phyloP scores from a whole-genome alignment of 768 basidiomycete genomes.

The Naganishia randhawae region DNA sequence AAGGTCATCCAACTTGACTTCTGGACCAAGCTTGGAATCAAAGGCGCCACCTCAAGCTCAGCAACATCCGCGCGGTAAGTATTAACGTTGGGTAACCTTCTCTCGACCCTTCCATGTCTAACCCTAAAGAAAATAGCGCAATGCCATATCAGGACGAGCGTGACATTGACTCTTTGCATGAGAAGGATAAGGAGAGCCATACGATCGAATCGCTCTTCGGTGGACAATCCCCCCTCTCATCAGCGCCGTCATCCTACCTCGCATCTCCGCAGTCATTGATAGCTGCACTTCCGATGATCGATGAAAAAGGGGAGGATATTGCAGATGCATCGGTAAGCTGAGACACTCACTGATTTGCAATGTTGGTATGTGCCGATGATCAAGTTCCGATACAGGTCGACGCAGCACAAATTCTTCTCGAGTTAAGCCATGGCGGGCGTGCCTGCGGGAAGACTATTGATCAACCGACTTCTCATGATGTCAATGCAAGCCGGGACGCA shows the following conservation, averaged over 20 bases:
- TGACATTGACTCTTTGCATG: background rate
- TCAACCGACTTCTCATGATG: background rate
- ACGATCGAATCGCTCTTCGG: slow-evolving; percentile 26
- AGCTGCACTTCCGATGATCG: background rate
- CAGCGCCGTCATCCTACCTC: slow-evolving; percentile 19
- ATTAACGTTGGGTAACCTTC: background rate
- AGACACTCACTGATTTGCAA: background rate
- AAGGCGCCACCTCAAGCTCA: background rate
- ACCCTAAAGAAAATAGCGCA: background rate
- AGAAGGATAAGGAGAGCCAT: background rate
- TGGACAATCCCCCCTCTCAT: slow-evolving; percentile 28
- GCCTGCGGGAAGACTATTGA: background rate
- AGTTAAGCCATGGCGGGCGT: background rate
- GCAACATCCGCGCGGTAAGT: background rate
- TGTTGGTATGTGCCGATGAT: background rate
- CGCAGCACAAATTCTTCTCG: slow-evolving; percentile 14
- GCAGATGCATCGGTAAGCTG: background rate
- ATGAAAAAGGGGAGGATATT: background rate
- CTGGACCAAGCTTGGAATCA: slow-evolving; percentile 65
- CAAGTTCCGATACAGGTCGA: background rate
- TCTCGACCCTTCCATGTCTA: background rate
- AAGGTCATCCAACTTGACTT: slow-evolving; percentile 88
- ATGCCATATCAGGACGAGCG: background rate
- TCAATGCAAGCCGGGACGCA: background rate
- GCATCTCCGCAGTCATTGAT: background rate